These are phyloP conservation scores for Macrophomina tecta DNA, from an alignment of 2,329 filamentous ascomycete genomes.

Conservation along the genomic window DNA sequence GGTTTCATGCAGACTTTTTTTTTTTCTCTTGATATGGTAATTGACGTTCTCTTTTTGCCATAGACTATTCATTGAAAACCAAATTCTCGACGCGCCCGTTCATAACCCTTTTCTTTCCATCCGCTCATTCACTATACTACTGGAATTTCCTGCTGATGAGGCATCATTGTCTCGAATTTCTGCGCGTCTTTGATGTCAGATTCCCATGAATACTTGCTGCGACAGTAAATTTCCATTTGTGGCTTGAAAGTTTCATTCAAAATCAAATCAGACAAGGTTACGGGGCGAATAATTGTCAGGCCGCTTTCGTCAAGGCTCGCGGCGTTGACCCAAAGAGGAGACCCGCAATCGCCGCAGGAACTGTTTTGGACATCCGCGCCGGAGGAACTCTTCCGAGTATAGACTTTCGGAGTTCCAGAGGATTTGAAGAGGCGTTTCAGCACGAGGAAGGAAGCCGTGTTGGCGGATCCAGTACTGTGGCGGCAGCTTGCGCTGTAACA, in stretches of 20 bases:
- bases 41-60: too few relatives aligned
- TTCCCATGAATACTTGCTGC: not conserved
- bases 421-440: not conserved
- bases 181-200: not conserved
- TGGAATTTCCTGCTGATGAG: too few relatives aligned
- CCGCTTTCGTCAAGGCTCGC: not conserved
- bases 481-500: not conserved
- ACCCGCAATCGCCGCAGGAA: not conserved
- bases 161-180: not conserved
- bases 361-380: not conserved
- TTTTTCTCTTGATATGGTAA: too few relatives aligned
- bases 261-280: not conserved
- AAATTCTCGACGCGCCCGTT: too few relatives aligned
- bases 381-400: not conserved
- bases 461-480: not conserved
- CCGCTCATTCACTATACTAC: too few relatives aligned
- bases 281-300: not conserved
- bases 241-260: not conserved
- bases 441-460: not conserved
- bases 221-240: not conserved
- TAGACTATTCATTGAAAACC: too few relatives aligned
- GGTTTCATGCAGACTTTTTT: too few relatives aligned
- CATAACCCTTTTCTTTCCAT: too few relatives aligned
- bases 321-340: not conserved
- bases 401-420: not conserved